Evolutionary conservation across 805 yeast species (phyloP).

Genomic region (Wickerhamiella domercqiae): DNA sequence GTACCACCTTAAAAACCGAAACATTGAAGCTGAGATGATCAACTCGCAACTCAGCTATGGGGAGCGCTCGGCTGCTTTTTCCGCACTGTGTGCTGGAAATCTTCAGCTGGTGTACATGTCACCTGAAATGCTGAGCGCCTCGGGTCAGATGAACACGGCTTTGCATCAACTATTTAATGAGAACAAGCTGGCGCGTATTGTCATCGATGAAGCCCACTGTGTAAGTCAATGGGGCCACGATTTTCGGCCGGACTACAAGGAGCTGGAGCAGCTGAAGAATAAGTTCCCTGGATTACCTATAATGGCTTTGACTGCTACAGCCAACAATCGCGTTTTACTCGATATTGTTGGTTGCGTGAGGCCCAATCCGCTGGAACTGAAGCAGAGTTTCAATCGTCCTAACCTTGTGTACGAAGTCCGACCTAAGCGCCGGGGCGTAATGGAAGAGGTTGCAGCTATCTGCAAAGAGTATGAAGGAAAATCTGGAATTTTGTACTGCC

Average conservation of each 20-base stretch:
- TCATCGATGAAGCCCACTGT: slow-evolving; percentile 96
- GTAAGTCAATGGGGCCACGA: slow-evolving; percentile 99
- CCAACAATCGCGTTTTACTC: slow-evolving; percentile 73
- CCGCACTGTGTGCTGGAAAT: slow-evolving; percentile 46
- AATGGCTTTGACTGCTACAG: slow-evolving; percentile 96
- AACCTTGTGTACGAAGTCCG: slow-evolving; percentile 68
- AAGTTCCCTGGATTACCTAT: slow-evolving; percentile 70
- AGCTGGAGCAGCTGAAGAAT: slow-evolving; percentile 53
- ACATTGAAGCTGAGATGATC: slow-evolving; percentile 75
- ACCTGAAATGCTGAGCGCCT: slow-evolving; percentile 84
- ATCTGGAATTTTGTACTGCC: slow-evolving; percentile 88
- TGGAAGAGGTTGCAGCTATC: slow-evolving; percentile 10
- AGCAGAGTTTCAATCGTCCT: slow-evolving; percentile 84
- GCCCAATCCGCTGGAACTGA: slow-evolving; percentile 42
- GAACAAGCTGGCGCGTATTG: slow-evolving; percentile 59
- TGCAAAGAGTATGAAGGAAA: slow-evolving; percentile 33
- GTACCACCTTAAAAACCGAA: slow-evolving; percentile 49
- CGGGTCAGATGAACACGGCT: slow-evolving; percentile 49
- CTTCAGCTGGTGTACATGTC: slow-evolving; percentile 72
- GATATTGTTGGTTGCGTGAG: slow-evolving; percentile 73
- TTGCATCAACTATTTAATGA: slow-evolving; percentile 42
- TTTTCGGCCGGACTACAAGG: slow-evolving; percentile 89
- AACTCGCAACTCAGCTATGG: slow-evolving; percentile 56
- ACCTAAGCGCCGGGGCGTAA: slow-evolving; percentile 31
- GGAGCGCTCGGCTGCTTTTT: slow-evolving; percentile 48